A percentile compares a stretch with the other conserved stretches of the same genome.
These are phyloP conservation scores for Aspergillus ustus DNA, from an alignment of 2,329 filamentous ascomycete species.

Conservation along the genomic window DNA sequence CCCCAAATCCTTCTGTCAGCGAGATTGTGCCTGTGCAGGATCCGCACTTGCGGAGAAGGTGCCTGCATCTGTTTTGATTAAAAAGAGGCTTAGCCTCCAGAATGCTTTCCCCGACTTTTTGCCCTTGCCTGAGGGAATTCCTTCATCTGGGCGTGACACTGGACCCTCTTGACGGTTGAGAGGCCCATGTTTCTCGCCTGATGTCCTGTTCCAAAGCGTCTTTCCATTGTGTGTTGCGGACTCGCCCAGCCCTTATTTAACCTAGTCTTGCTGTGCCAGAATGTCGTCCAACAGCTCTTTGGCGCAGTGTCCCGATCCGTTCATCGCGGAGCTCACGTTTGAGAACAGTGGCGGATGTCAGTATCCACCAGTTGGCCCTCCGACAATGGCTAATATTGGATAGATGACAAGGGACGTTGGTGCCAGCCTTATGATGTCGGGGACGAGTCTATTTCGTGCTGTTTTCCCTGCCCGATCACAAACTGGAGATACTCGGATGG, in stretches of 20 bases:
- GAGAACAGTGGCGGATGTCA: slow-evolving; percentile 10
- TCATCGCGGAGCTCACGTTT: slow-evolving; percentile 11
- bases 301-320: slow-evolving; percentile 6
- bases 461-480: slow-evolving; percentile 15
- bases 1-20: neutral
- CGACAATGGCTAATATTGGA: neutral
- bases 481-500: slow-evolving; percentile 13
- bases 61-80: neutral
- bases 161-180: neutral
- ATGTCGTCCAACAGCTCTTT: slow-evolving; percentile 13
- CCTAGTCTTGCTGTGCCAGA: neutral
- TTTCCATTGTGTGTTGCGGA: neutral
- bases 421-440: neutral
- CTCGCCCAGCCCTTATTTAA: neutral
- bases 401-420: slow-evolving; percentile 15
- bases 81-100: neutral
- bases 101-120: neutral
- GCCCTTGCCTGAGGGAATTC: too few species aligned
- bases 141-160: too few species aligned
- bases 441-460: slow-evolving; percentile 13
- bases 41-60: neutral
- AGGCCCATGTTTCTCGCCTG: neutral
- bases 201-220: neutral
- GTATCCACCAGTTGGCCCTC: neutral
- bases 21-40: neutral